phyloP scores from a whole-genome alignment of 2,329 filamentous ascomycete species.

The Beauveria brongniartii region DNA sequence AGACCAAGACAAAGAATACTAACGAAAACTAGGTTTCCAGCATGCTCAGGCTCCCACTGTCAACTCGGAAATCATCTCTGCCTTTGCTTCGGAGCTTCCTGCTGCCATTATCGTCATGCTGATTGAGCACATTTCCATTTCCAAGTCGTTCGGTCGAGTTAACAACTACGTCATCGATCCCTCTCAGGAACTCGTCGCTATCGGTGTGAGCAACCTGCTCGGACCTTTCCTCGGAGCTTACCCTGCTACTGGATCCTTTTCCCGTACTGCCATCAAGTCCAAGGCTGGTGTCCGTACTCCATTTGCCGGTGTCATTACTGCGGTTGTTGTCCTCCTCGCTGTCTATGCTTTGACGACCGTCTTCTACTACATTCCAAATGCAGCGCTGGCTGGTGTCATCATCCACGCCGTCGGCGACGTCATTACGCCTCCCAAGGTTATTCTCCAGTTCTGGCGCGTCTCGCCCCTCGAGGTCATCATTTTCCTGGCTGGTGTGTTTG shows the following conservation, averaged over 20 bases:
- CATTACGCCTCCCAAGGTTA: conserved; percentile 80
- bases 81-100: conserved; percentile 67
- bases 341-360: conserved; percentile 82
- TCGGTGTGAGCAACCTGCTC: conserved; percentile 82
- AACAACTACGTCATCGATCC: conserved; percentile 97
- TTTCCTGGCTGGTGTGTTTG: conserved; percentile 86
- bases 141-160: conserved; percentile 90
- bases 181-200: conserved; percentile 91
- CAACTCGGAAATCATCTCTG: conserved; percentile 54
- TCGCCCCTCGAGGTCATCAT: conserved; percentile 85
- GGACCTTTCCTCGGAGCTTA: conserved; percentile 90
- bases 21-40: conserved; percentile 56
- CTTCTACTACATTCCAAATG: conserved; percentile 88
- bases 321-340: conserved; percentile 74
- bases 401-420: conserved; percentile 93
- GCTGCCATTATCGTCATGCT: conserved; percentile 87
- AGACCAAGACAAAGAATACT: background rate
- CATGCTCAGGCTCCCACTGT: conserved; percentile 67
- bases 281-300: conserved; percentile 93
- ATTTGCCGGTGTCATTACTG: conserved; percentile 83
- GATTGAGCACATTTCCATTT: conserved; percentile 94
- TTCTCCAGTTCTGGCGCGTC: conserved; percentile 93
- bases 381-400: conserved; percentile 77
- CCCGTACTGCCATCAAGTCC: conserved; percentile 91
- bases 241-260: conserved; percentile 91